Base-by-base conservation (phyloP, 495 filamentous ascomycete species). In the Aspergillus egyptiacus region DNA sequence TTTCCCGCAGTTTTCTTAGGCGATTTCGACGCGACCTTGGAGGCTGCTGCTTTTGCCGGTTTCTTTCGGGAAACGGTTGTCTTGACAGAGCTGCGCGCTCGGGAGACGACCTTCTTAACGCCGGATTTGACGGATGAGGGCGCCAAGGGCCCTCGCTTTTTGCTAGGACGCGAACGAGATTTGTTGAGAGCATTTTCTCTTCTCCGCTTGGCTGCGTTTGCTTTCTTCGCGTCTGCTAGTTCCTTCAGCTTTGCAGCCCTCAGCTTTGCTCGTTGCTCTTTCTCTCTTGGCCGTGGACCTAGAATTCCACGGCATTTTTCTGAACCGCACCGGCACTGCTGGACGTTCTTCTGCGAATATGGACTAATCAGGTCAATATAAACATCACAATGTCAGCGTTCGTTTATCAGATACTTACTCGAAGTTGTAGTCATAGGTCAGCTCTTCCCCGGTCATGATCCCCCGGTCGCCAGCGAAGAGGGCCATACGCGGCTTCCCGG, bases 401-500 rank as follows among this genome's bases (percentile, higher is more conserved):
- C 17, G 5, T 5, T 44, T 14, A 13, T 27, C 15, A 15, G 32
- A 27, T 9, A 67, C 76, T 62, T 56, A 80, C 77, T 96, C 86
- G 62, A 98, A 98, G 65, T 98, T 98, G 76, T 98, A 98, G 74
- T 98, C 93, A 66, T 98, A 98, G n/a, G 90, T 97, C 51, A 98
- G 71, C 62, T 98, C 93, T 40, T 96, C 89, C 30, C 93, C 93
- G 19, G 89, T 95, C 76, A 85, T 86, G 61, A 98, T 87, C 2
- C 86, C 89, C 8, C 75, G 70, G 51, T 95, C 87, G 8, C 91
- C 91, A 22, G 93, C 94, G 63, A 98, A 98, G 1, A 98, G 78
- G 18, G 91, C 93, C 91, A 98, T 97, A 41, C 93, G 84, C 35
- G 93, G 94, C 58, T 94, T 89, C 14, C 89, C 89, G 25, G 81